Evolutionary conservation across 2,329 filamentous ascomycete species (phyloP), one percentile per base, ranked within the genome.

Genomic region (Colletotrichum scovillei): DNA sequence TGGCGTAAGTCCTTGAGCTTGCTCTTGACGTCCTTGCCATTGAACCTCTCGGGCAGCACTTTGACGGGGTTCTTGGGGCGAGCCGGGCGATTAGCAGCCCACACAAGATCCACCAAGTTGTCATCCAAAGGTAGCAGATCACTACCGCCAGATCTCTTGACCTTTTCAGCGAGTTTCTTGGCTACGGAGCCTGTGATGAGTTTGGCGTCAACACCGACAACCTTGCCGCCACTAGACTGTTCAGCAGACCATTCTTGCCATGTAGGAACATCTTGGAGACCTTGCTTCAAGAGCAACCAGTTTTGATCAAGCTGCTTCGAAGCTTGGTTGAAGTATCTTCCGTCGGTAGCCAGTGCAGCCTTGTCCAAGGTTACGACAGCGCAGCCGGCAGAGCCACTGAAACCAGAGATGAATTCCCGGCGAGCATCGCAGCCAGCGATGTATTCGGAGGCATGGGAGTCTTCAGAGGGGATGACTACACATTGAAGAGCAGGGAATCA

Each of bases 261-360:
- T 0, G 96, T 98, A 1, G 95, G 96, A 11, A 98, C 95, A 82
- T 97, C 95, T 80, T 97, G 94, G 60, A 98, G 88, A 6, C 97
- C 97, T 79, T 97, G 95, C 86, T 98, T 99, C 74, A 99, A 87
- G 53, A 99, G 87, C 63, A 90, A 86, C 97, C 97, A 99, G 82
- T 98, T 98, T 78, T 84, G 85, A 82, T 98, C 97, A 35, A 99
- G 90, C 82, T 99, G 95, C 79, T 95, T 94, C 75, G 92, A 87
- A 30, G 97, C 97, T 83, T 99, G 97, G 85, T 97, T 98, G 88
- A 98, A 99, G 84, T 99, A 99, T 76, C 97, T 92, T 35, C 97
- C 97, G 81, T 99, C 97, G 35, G 97, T 99, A 14, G 97, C 95
- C 70, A 99, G 86, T 16, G 95, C 94, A 19, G 97, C 97, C 82